A percentile compares a stretch with the other conserved stretches of the same genome.
phyloP scores from a whole-genome alignment of 805 yeast species.

The Schizosaccharomyces lindneri region DNA sequence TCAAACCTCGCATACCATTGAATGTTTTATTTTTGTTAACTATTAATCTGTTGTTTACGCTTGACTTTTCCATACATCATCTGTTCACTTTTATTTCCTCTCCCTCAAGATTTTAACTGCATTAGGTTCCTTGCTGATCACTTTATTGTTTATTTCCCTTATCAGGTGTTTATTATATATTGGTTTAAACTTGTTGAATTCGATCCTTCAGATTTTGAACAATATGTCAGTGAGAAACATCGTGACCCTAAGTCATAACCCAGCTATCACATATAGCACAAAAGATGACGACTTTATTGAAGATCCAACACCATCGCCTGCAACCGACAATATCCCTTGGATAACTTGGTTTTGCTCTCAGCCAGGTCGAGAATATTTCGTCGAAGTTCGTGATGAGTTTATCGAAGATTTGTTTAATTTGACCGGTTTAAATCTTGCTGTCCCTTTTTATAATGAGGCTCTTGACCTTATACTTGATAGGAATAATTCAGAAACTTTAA shows the following conservation, averaged over 20 bases:
- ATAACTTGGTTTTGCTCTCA: constrained; percentile 52
- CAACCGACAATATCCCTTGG: constrained; percentile 25
- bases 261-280: not conserved
- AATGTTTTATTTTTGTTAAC: too few species aligned
- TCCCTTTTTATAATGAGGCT: constrained; percentile 80
- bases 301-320: not conserved
- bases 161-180: not conserved
- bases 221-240: not conserved
- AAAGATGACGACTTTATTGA: not conserved
- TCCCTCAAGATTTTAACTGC: not conserved
- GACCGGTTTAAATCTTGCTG: constrained; percentile 64
- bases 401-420: constrained; percentile 91
- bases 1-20: too few species aligned
- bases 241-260: not conserved
- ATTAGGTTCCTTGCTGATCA: not conserved
- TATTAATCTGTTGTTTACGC: not conserved
- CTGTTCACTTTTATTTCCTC: not conserved
- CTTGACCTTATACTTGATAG: constrained; percentile 70
- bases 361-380: constrained; percentile 74
- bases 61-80: not conserved
- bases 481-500: constrained; percentile 10
- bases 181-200: not conserved
- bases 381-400: constrained; percentile 74
- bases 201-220: not conserved
- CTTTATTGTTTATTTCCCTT: not conserved